Base-by-base conservation (phyloP, 306 rosid genomes). In the Canavalia gladiata region DNA sequence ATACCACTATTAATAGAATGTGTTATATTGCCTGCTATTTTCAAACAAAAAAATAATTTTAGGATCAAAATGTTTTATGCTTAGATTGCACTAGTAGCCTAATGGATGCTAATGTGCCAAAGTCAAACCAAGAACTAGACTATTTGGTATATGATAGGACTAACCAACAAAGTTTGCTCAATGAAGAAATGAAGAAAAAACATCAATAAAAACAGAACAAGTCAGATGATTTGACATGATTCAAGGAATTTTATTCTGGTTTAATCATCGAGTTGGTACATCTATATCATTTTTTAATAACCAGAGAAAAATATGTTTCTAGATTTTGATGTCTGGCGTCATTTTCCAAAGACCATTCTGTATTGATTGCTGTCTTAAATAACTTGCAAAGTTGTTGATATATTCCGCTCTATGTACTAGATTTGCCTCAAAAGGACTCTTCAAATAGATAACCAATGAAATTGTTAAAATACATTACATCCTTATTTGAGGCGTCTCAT, bases 241-340 rank as follows among this genome's bases (percentile, higher is more conserved):
- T 72, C 18, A 35, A 13, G 63, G 12, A 11, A 25, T 74, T 55
- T 13, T 74, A 7, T 57, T 43, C 8, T 74, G 31, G 43, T 74
- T 58, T 42, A 35, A 41, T 29, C n/a, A 11, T 12, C 29, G 6
- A 54, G 28, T n/a, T 57, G 28, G 49, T 55, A 25, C 11, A 8
- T 13, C 39, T 37, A 39, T 55, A 56, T 56, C 29, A 41, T 57
- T 12, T 67, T 43, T 8, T 29, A 28, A 42, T 43, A 45, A 39
- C 13, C 43, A 33, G 29, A 41, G 55, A 28, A 74, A 42, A 42
- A 2, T 13, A 1, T 30, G 30, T 30, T 33, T 31, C 55, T 30
- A 59, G 68, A 60, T 29, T 45, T 75, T 75, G 33, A 75, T 58
- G 69, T 59, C 79, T 43, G 30, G 12, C 43, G 55, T 49, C 60